phyloP scores from a whole-genome alignment of 2,329 filamentous ascomycete species.

The Aspergillus thermomutatus region DNA sequence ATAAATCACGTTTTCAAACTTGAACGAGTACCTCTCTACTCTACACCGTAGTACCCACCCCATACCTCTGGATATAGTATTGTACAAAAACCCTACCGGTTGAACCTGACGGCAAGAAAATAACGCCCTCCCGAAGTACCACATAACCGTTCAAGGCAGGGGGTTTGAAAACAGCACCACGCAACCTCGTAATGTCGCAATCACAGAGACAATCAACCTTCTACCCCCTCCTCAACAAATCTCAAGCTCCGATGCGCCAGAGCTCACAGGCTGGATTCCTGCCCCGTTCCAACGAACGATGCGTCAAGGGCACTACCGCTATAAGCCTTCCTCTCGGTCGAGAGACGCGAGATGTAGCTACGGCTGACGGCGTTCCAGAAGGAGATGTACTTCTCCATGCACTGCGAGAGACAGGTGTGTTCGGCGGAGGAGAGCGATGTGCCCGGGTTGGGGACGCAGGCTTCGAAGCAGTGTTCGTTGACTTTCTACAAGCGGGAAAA shows the following conservation, averaged over 20 bases:
- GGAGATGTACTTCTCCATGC: slow-evolving; percentile 82
- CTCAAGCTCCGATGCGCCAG: neutral
- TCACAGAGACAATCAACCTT: neutral
- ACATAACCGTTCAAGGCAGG: neutral
- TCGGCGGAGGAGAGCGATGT: slow-evolving; percentile 64
- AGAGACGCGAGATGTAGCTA: slow-evolving; percentile 58
- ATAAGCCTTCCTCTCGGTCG: slow-evolving; percentile 57
- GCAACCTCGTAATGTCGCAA: neutral
- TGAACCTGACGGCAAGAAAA: neutral
- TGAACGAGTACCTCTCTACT: neutral
- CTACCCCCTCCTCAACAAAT: neutral
- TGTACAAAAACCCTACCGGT: neutral
- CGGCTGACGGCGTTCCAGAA: slow-evolving; percentile 73
- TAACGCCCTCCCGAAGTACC: neutral
- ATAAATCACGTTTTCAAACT: neutral
- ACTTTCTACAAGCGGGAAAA: slow-evolving; percentile 58
- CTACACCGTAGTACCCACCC: neutral
- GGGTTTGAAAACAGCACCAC: neutral
- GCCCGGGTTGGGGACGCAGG: slow-evolving; percentile 68
- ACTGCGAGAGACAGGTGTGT: slow-evolving; percentile 67
- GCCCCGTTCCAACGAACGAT: neutral
- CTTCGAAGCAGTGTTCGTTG: slow-evolving; percentile 77
- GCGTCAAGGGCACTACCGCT: slow-evolving; percentile 22
- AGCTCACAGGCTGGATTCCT: neutral
- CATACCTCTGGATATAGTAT: neutral